A percentile compares a stretch with the other conserved stretches of the same genome.
Conservation (phyloP, 2,329 filamentous ascomycete genomes). For the Fusarium longipes region DNA sequence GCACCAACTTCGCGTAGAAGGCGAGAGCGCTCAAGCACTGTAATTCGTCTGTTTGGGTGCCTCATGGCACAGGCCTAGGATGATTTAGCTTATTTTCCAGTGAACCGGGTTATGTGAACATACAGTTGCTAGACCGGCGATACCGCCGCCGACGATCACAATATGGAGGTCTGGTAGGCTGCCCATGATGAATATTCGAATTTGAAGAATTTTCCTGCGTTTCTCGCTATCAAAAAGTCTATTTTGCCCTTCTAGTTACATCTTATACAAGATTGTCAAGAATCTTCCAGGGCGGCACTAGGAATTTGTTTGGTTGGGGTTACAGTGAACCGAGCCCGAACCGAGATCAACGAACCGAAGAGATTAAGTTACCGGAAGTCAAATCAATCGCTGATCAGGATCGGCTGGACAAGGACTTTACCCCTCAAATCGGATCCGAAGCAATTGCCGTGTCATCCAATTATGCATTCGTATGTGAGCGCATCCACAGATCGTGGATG, state of each 20-base stretch:
- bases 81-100: neutral
- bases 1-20: slow-evolving; percentile 40
- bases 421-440: neutral
- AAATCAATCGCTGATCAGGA: neutral
- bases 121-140: slow-evolving; percentile 36
- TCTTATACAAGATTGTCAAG: slow-evolving; percentile 22
- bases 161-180: slow-evolving; percentile 36
- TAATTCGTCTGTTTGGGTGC: slow-evolving; percentile 33
- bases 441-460: neutral
- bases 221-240: neutral
- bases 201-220: neutral
- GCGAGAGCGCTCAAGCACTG: slow-evolving; percentile 38
- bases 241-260: neutral
- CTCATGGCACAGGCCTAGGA: slow-evolving; percentile 26
- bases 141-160: slow-evolving; percentile 39
- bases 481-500: neutral
- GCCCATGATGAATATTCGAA: slow-evolving; percentile 24
- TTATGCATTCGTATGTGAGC: neutral
- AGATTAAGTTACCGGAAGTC: neutral
- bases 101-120: neutral
- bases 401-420: neutral
- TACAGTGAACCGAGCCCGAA: slow-evolving; percentile 25
- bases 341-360: slow-evolving; percentile 17
- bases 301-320: neutral
- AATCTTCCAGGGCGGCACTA: neutral